These are phyloP conservation scores for Phaeosphaeria sp. DNA, from an alignment of 2,329 filamentous ascomycete genomes.

Conservation along the genomic window DNA sequence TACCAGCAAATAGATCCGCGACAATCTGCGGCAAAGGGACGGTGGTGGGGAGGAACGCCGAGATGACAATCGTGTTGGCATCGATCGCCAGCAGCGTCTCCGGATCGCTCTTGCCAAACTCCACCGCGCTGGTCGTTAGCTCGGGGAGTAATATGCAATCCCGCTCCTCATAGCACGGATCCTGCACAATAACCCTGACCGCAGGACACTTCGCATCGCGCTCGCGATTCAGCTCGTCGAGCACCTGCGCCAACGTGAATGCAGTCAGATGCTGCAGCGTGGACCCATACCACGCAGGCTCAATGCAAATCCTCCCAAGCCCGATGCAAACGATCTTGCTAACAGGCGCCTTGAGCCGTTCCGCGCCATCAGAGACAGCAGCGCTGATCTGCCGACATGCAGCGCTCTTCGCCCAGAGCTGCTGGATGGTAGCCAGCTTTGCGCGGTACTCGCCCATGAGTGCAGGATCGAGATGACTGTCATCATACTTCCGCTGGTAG, in stretches of 20 bases:
- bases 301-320: slow-evolving; percentile 7
- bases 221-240: slow-evolving; percentile 2
- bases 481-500: not conserved
- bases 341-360: not conserved
- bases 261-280: slow-evolving; percentile 21
- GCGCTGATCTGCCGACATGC: not conserved
- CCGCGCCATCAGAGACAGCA: not conserved
- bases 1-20: slow-evolving; percentile 12
- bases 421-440: not conserved
- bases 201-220: not conserved
- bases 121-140: not conserved
- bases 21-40: slow-evolving; percentile 27
- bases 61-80: slow-evolving; percentile 19
- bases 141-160: slow-evolving; percentile 9
- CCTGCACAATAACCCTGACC: slow-evolving; percentile 21
- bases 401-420: slow-evolving; percentile 2
- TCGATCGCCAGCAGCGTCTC: slow-evolving; percentile 24
- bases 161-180: slow-evolving; percentile 18
- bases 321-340: slow-evolving; percentile 23
- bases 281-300: slow-evolving; percentile 5
- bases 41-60: slow-evolving; percentile 11
- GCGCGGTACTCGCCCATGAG: not conserved
- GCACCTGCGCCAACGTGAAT: slow-evolving; percentile 14
- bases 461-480: not conserved
- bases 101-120: slow-evolving; percentile 17